Base-by-base conservation (phyloP, 179 eudicot species). In the Drosera spatulata region DNA sequence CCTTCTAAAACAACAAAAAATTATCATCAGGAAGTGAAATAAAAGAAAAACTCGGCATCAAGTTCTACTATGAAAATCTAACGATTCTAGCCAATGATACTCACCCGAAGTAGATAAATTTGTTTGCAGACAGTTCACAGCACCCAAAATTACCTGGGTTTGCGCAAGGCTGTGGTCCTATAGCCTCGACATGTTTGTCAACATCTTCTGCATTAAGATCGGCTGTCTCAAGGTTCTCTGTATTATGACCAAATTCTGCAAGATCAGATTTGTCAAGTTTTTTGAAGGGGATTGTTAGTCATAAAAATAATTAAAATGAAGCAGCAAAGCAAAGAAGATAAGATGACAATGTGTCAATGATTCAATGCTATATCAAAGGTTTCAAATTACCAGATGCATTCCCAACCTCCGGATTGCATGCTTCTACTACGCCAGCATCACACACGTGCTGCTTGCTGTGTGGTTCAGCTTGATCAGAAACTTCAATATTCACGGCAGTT, bases 191-290 rank as follows among this genome's bases (percentile, higher is more conserved):
- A 14, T 61, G 51, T 15, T 51, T 61, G 56, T 7, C 39, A 45
- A 10, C 22, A 42, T 37, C 5, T 10, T 38, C 44, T 50, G 55
- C 62, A 7, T 50, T n/a, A 42, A 41, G 66, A 40, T 55, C 68
- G 42, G 44, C 57, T 13, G 7, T 4, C 41, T 56, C 61, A 56
- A 50, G n/a, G 43, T 64, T 73, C 43, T 59, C 69, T 58, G 53
- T 59, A 37, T 63, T 58, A 41, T 54, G 65, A 50, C 61, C 7
- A 12, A 56, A 46, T 48, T 61, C 77, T 80, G 68, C 14, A 38
- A 59, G 49, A 2, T 44, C 4, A 7, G 5, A 50, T 46, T 47
- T 3, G 14, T 13, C 13, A 33, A 60, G 40, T 10, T 14, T 53
- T 53, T 51, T 15, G 33, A 53, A 53, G 10, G 40, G 37, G 37